These are phyloP conservation scores for Neurospora sp. DNA, from an alignment of 495 filamentous ascomycete species.

Conservation along the genomic window DNA sequence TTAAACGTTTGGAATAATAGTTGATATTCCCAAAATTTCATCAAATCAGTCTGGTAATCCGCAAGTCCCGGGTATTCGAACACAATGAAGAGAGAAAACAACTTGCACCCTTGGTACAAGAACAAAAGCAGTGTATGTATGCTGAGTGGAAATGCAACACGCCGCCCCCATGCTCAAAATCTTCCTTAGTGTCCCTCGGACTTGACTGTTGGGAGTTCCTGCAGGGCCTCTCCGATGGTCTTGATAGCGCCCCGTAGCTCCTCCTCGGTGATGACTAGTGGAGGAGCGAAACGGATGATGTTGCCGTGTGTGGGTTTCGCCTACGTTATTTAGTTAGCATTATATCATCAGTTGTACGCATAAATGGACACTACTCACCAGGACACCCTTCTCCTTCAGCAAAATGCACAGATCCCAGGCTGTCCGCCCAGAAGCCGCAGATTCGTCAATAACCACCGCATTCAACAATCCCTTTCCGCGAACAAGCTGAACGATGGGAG, in stretches of 20 bases:
- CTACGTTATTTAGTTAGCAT: slow-evolving; percentile 29
- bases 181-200: slow-evolving; percentile 16
- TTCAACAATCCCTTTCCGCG: slow-evolving; percentile 93
- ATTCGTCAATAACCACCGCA: slow-evolving; percentile 93
- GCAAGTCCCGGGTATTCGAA: background rate
- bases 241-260: slow-evolving; percentile 69
- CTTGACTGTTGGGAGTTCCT: slow-evolving; percentile 40
- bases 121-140: background rate
- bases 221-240: slow-evolving; percentile 68
- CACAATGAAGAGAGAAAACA: background rate
- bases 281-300: slow-evolving; percentile 90
- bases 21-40: background rate
- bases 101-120: background rate
- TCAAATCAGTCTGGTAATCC: background rate
- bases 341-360: background rate
- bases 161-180: background rate
- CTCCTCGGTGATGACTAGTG: slow-evolving; percentile 74
- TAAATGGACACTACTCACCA: slow-evolving; percentile 46
- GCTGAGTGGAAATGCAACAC: background rate
- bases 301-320: slow-evolving; percentile 98
- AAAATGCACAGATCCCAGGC: slow-evolving; percentile 98
- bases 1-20: background rate
- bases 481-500: slow-evolving; percentile 70
- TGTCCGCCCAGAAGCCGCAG: slow-evolving; percentile 67
- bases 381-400: slow-evolving; percentile 87